Conservation (phyloP, 768 basidiomycete species). For the Chalciporus pseudorubinellus region DNA sequence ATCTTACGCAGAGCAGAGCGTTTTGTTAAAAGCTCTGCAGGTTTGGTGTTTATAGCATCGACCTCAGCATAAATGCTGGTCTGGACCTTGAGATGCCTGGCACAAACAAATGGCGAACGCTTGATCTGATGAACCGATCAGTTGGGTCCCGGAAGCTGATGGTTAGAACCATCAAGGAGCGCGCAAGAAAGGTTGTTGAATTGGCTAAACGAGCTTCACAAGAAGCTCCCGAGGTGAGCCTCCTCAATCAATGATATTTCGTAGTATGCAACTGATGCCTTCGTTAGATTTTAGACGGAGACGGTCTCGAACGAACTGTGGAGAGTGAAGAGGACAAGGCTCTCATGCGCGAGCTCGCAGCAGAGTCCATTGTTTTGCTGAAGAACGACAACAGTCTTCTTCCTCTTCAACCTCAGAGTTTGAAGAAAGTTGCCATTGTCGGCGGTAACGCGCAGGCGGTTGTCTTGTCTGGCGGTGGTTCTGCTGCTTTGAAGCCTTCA, state of each 20-base stretch:
- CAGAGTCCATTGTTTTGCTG: constrained; percentile 69
- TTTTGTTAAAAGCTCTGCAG: constrained; percentile 31
- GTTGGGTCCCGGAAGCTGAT: constrained; percentile 63
- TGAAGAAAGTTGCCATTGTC: constrained; percentile 73
- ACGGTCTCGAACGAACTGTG: constrained; percentile 60
- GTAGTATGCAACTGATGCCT: neutral
- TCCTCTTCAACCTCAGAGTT: constrained; percentile 34
- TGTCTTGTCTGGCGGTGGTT: constrained; percentile 75
- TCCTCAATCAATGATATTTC: neutral
- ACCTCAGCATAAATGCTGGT: constrained; percentile 67
- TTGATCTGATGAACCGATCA: constrained; percentile 63
- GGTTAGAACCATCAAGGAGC: constrained; percentile 59
- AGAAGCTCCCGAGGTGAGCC: constrained; percentile 59
- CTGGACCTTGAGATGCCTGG: constrained; percentile 83
- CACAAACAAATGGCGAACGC: constrained; percentile 68
- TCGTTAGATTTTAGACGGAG: constrained; percentile 63
- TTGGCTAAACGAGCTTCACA: constrained; percentile 68
- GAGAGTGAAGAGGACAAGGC: constrained; percentile 60
- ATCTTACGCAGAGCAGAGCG: neutral
- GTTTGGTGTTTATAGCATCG: constrained; percentile 72
- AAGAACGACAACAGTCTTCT: constrained; percentile 58
- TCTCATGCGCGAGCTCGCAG: constrained; percentile 66
- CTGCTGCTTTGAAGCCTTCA: constrained; percentile 65
- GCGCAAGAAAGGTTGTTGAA: constrained; percentile 64
- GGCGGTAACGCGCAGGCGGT: constrained; percentile 63